A percentile compares a stretch with the other conserved stretches of the same genome.
Conservation (phyloP, 1,139 yeast genomes). For the Pichia sp. region DNA sequence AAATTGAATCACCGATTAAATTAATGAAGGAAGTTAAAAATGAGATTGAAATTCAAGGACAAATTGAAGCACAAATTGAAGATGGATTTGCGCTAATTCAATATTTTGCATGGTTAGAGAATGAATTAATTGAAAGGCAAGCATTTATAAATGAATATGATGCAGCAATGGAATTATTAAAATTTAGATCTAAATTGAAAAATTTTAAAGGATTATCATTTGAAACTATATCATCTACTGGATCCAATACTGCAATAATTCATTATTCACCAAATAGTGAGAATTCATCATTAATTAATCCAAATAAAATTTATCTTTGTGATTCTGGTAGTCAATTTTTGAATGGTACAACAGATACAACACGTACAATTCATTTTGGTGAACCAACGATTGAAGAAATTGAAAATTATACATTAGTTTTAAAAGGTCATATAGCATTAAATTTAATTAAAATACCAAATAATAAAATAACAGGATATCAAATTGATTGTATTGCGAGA, state of each 20-base stretch:
- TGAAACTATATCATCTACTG: conserved; percentile 88
- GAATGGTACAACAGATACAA: conserved; percentile 95
- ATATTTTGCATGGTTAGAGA: conserved; percentile 84
- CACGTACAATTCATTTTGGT: conserved; percentile 83
- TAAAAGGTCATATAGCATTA: conserved; percentile 85
- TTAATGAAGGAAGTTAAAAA: conserved; percentile 76
- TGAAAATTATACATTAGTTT: conserved; percentile 75
- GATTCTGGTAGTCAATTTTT: conserved; percentile 93
- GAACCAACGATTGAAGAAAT: conserved; percentile 61
- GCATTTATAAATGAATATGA: conserved; percentile 67
- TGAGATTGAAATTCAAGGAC: conserved; percentile 63
- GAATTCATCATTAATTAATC: conserved; percentile 61
- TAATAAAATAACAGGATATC: conserved; percentile 67
- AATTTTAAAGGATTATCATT: conserved; percentile 80
- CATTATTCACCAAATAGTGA: conserved; percentile 74
- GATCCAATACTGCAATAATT: conserved; percentile 87
- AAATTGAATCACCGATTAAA: conserved; percentile 59
- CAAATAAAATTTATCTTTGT: conserved; percentile 69
- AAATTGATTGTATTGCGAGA: conserved; percentile 82
- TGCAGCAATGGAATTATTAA: conserved; percentile 63
- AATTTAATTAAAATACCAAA: conserved; percentile 77
- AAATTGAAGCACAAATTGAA: conserved; percentile 68
- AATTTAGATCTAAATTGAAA: conserved; percentile 53
- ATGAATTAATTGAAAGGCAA: conserved; percentile 46
- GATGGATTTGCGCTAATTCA: conserved; percentile 80